Evolutionary conservation across 2,329 filamentous ascomycete genomes (phyloP).

Genomic region (Metarhizium robertsii): DNA sequence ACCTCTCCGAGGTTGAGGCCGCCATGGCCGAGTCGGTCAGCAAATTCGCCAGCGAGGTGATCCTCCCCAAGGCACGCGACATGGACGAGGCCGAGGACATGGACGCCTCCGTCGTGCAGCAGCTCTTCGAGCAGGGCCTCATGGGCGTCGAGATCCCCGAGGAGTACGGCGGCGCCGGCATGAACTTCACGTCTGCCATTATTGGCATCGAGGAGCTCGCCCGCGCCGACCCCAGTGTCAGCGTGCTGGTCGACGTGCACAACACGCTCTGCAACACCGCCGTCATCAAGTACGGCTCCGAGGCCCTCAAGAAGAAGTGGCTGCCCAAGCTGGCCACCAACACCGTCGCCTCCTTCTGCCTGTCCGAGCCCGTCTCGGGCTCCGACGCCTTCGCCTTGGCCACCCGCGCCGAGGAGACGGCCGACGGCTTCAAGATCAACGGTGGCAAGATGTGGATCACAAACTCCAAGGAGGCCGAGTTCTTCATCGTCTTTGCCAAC

Average conservation of each 20-base stretch:
- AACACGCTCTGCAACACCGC: slow-evolving; percentile 97
- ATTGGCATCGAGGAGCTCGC: slow-evolving; percentile 96
- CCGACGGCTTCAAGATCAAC: slow-evolving; percentile 74
- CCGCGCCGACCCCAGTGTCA: slow-evolving; percentile 86
- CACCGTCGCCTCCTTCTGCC: slow-evolving; percentile 85
- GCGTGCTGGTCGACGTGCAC: slow-evolving; percentile 92
- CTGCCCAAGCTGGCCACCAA: slow-evolving; percentile 83
- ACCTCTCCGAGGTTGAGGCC: slow-evolving; percentile 80
- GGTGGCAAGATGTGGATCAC: slow-evolving; percentile 99
- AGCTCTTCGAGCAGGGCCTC: slow-evolving; percentile 91
- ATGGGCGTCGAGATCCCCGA: slow-evolving; percentile 98
- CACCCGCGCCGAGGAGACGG: slow-evolving; percentile 79
- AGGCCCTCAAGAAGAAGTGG: slow-evolving; percentile 72
- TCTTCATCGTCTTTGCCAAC: slow-evolving; percentile 98
- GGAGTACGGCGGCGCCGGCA: slow-evolving; percentile 90
- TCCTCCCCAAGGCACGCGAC: slow-evolving; percentile 83
- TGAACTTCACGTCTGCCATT: slow-evolving; percentile 97
- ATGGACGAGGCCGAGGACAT: slow-evolving; percentile 97
- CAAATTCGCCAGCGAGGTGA: slow-evolving; percentile 82
- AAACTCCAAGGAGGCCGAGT: slow-evolving; percentile 84
- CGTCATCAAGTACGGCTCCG: slow-evolving; percentile 74
- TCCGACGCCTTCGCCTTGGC: slow-evolving; percentile 94
- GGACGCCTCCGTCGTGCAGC: slow-evolving; percentile 81
- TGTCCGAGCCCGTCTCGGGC: slow-evolving; percentile 86
- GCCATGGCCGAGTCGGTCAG: slow-evolving; percentile 85